These are phyloP conservation scores for Talaromyces adpressus DNA, from an alignment of 495 filamentous ascomycete species.

Conservation along the genomic window DNA sequence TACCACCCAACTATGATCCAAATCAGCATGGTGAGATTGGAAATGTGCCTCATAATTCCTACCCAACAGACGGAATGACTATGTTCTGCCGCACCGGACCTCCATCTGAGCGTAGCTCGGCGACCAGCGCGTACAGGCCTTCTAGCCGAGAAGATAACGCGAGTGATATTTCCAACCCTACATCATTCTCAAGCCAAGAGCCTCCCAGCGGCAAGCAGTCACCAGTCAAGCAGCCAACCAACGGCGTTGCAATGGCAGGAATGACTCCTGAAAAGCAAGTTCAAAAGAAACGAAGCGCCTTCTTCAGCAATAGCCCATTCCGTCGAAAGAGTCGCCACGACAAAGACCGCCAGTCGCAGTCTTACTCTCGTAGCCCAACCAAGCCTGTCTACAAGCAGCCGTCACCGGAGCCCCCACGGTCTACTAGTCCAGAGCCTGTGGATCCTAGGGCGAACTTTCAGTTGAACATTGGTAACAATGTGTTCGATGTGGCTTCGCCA, in stretches of 20 bases:
- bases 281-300: conserved; percentile 81
- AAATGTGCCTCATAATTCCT: conserved; percentile 81
- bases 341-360: conserved; percentile 53
- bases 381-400: conserved; percentile 16
- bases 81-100: conserved; percentile 90
- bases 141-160: conserved; percentile 76
- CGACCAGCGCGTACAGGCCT: conserved; percentile 65
- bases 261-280: conserved; percentile 56
- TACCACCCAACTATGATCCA: conserved; percentile 43
- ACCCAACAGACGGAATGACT: conserved; percentile 96
- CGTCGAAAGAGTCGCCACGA: conserved; percentile 83
- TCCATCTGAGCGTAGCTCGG: conserved; percentile 77
- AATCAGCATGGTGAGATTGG: conserved; percentile 58
- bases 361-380: conserved; percentile 27
- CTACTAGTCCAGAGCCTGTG: conserved; percentile 77
- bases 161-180: conserved; percentile 86
- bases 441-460: conserved; percentile 91
- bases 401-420: conserved; percentile 19
- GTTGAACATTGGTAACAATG: conserved; percentile 92
- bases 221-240: conserved; percentile 60
- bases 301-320: conserved; percentile 96
- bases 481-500: conserved; percentile 90
- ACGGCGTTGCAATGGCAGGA: conserved; percentile 35
- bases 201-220: conserved; percentile 59
- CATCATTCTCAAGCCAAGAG: conserved; percentile 82